Conservation (phyloP, 2,329 filamentous ascomycete species). For the Pyrenophora graminea region DNA sequence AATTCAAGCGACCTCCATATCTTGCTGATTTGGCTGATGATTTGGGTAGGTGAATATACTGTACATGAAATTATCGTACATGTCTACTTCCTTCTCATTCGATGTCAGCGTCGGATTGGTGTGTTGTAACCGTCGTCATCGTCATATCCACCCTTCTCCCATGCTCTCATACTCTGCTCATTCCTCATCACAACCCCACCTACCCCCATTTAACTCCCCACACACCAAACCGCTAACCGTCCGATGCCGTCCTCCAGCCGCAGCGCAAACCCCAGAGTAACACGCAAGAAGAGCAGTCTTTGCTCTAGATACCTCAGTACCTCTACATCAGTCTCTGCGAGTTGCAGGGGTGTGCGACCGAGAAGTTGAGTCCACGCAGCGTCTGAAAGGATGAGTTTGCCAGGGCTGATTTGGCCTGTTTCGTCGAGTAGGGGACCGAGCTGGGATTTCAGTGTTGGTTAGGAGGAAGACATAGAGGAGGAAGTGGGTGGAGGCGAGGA, state of each 20-base stretch:
- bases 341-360: constrained; percentile 50
- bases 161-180: too few species aligned
- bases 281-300: constrained; percentile 55
- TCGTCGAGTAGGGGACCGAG: constrained; percentile 57
- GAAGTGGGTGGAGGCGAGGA: too few species aligned
- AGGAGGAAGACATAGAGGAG: neutral
- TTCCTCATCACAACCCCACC: too few species aligned
- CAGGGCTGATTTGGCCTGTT: constrained; percentile 57
- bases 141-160: too few species aligned
- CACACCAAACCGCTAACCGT: constrained; percentile 40
- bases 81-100: too few species aligned
- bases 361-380: constrained; percentile 59
- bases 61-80: too few species aligned
- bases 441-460: constrained; percentile 17
- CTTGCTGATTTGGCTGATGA: too few species aligned
- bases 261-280: constrained; percentile 63
- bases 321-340: constrained; percentile 48
- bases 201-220: constrained; percentile 20
- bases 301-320: constrained; percentile 57
- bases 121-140: too few species aligned
- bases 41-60: too few species aligned
- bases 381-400: constrained; percentile 60
- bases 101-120: too few species aligned
- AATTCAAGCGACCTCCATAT: too few species aligned
- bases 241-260: constrained; percentile 41